Conservation (phyloP, 2,329 filamentous ascomycete genomes). For the Chalaropsis ovoidea region DNA sequence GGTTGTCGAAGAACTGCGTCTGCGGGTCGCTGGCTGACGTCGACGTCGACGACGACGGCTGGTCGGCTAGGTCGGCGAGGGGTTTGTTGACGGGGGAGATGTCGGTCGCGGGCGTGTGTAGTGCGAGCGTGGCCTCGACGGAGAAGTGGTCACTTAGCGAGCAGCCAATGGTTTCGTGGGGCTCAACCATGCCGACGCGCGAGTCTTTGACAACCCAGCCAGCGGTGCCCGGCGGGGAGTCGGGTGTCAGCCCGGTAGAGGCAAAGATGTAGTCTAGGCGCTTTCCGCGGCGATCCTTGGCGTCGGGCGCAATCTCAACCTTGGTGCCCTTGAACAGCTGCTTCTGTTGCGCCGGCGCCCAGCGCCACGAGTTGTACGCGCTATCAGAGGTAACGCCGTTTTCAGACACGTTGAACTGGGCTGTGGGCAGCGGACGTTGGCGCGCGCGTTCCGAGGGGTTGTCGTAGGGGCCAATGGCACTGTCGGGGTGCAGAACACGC, state of each 20-base stretch:
- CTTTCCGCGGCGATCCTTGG: constrained; percentile 65
- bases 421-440: constrained; percentile 58
- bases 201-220: constrained; percentile 61
- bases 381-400: constrained; percentile 86
- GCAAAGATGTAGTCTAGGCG: constrained; percentile 92
- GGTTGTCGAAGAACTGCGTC: constrained; percentile 30
- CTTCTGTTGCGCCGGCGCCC: constrained; percentile 62
- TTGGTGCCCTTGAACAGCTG: constrained; percentile 47
- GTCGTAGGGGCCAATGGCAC: constrained; percentile 63
- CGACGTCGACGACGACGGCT: constrained; percentile 27
- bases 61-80: constrained; percentile 21
- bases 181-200: constrained; percentile 67
- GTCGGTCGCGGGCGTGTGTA: constrained; percentile 33
- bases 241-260: constrained; percentile 39
- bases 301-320: constrained; percentile 50
- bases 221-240: constrained; percentile 30
- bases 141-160: constrained; percentile 93
- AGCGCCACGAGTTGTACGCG: constrained; percentile 85
- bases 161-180: constrained; percentile 70
- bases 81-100: constrained; percentile 24
- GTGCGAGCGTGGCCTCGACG: constrained; percentile 65
- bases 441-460: constrained; percentile 58
- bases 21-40: constrained; percentile 25
- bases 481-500: constrained; percentile 73
- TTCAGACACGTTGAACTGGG: constrained; percentile 62